A percentile compares a stretch with the other conserved stretches of the same genome.
Evolutionary conservation across 192 early-diverging fungal species (phyloP).

Genomic region (Gigaspora rosea): DNA sequence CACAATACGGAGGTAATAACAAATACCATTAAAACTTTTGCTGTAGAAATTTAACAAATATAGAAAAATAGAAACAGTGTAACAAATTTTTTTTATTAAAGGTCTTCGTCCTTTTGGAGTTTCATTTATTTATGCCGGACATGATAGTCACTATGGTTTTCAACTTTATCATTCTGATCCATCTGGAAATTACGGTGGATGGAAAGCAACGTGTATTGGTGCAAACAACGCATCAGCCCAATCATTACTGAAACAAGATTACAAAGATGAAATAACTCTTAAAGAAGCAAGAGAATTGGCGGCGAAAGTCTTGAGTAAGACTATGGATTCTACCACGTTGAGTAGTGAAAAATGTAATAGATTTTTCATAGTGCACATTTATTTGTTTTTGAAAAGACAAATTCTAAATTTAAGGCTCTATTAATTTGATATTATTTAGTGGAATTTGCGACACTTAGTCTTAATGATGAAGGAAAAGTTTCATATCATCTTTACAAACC

Average conservation of each 20-base stretch:
- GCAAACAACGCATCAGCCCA: conserved; percentile 90
- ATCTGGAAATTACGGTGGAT: conserved; percentile 97
- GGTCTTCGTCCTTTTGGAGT: conserved; percentile 97
- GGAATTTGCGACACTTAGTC: conserved; percentile 87
- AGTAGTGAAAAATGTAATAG: conserved; percentile 87
- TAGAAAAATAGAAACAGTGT: background rate
- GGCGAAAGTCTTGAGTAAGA: conserved; percentile 93
- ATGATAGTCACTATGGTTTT: conserved; percentile 88
- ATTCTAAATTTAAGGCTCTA: background rate
- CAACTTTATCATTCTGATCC: conserved; percentile 99
- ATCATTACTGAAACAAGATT: conserved; percentile 94
- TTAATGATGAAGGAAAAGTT: conserved; percentile 57
- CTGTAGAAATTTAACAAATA: background rate
- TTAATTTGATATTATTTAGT: conserved; percentile 52
- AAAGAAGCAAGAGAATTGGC: conserved; percentile 90
- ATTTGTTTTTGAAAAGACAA: background rate
- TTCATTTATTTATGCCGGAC: conserved; percentile 96
- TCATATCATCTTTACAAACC: conserved; percentile 71
- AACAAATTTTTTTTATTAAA: background rate
- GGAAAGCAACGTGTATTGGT: conserved; percentile 98
- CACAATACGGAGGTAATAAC: conserved; percentile 82
- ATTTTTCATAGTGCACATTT: conserved; percentile 14
- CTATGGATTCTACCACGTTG: conserved; percentile 92
- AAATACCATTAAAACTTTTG: background rate
- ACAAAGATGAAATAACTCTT: conserved; percentile 85